These are phyloP conservation scores for Pseudoneurospora amorphoporcata DNA, from an alignment of 495 filamentous ascomycete species.

Conservation along the genomic window DNA sequence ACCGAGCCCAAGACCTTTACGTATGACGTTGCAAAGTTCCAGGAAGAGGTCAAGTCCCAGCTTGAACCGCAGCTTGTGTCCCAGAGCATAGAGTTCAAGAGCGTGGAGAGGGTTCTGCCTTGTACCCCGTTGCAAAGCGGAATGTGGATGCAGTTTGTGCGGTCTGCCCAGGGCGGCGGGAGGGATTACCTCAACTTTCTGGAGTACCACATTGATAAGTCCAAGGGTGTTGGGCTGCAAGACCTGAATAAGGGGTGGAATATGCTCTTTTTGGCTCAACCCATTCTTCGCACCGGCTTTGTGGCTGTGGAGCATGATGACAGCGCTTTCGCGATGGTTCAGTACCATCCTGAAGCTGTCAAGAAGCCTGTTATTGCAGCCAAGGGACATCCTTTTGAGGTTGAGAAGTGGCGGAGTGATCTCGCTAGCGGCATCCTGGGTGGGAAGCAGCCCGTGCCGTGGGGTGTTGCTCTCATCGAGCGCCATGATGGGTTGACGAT, in stretches of 20 bases:
- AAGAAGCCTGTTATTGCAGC: not conserved
- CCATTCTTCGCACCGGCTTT: conserved; percentile 68
- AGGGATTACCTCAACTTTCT: conserved; percentile 53
- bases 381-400: conserved; percentile 10
- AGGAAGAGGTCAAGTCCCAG: conserved; percentile 19
- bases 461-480: conserved; percentile 20
- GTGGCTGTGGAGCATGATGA: conserved; percentile 45
- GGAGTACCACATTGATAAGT: conserved; percentile 29
- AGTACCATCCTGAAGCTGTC: conserved; percentile 23
- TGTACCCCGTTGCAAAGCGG: conserved; percentile 56
- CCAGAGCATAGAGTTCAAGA: not conserved
- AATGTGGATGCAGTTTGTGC: conserved; percentile 52
- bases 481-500: conserved; percentile 23
- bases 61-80: conserved; percentile 17
- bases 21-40: conserved; percentile 36
- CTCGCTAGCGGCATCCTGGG: conserved; percentile 5
- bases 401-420: conserved; percentile 21
- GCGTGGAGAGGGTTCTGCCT: conserved; percentile 42
- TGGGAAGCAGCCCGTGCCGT: conserved; percentile 14
- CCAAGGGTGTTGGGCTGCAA: not conserved
- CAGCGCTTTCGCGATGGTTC: conserved; percentile 57
- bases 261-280: conserved; percentile 37
- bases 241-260: conserved; percentile 47
- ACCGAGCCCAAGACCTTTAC: not conserved
- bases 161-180: conserved; percentile 30